Evolutionary conservation across 257 asterid genomes (phyloP), one percentile per base, ranked within the genome.

Genomic region (Schizonepeta tenuifolia): DNA sequence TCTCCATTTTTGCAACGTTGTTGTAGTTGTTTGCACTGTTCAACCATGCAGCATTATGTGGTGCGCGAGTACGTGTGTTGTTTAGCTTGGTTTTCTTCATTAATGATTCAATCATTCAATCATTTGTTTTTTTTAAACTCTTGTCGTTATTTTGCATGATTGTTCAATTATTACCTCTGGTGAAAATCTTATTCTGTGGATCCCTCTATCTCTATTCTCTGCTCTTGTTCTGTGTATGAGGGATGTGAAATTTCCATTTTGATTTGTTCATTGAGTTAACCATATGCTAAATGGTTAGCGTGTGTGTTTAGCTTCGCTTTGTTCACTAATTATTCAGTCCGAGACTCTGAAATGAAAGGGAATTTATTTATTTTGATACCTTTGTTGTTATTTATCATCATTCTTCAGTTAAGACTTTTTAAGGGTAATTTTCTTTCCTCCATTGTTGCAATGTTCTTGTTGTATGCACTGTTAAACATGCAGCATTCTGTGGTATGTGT

Each of bases 261-360:
- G 43, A 49, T 11, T 40, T n/a, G 55, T 20, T 47, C 13, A 14
- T 44, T 18, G 3, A 60, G n/a, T 22, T 40, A 24, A 24, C 26
- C 49, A 44, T 72, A n/a, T n/a, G n/a, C 41, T 41, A 12, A 74
- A 51, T 17, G 1, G 26, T 67, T 61, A 11, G 59, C 10, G 50
- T 6, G 58, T 20, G 58, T 24, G 26, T 24, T 24, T 24, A 24
- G 26, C 2, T 24, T 24, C 1, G 26, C 26, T 24, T 24, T 2
- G 26, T 24, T 24, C 26, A 24, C 26, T 24, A 24, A 24, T 24
- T 24, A 24, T 24, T 24, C 26, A 24, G 26, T 24, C n/a, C n/a
- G n/a, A n/a, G n/a, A n/a, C n/a, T n/a, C 26, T 24, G 26, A 24
- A 24, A 24, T 24, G 26, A 24, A 24, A 24, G 26, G 26, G 26